Percentiles rank a stretch among this genome's conserved stretches.
Evolutionary conservation across 257 asterid species (phyloP).

Genomic region (Buddleja alternifolia): DNA sequence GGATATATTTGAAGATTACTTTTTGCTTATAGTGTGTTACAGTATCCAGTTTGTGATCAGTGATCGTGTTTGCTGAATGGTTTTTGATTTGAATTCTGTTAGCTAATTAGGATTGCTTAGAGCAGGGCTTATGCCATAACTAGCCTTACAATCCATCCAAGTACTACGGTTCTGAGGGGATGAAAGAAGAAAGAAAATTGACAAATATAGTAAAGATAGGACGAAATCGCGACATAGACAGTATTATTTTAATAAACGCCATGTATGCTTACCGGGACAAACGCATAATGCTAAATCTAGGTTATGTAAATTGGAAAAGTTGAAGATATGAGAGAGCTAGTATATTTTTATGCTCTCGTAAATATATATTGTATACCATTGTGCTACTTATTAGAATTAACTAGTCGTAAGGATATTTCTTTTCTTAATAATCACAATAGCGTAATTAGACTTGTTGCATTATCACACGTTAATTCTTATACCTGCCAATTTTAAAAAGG

Average conservation of each 20-base stretch:
- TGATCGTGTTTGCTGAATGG: neutral
- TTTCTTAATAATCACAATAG: neutral
- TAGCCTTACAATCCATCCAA: too few relatives aligned
- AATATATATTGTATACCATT: neutral
- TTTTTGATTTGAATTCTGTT: too few relatives aligned
- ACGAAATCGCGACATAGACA: neutral
- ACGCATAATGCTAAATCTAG: too few relatives aligned
- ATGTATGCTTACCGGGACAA: neutral
- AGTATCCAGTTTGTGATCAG: neutral
- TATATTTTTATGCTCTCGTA: neutral
- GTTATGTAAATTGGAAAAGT: neutral
- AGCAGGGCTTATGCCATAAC: too few relatives aligned
- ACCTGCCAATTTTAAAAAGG: too few relatives aligned
- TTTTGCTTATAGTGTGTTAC: conserved; percentile 1
- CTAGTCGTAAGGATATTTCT: neutral
- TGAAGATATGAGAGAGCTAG: neutral
- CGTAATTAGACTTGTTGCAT: neutral
- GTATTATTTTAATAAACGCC: neutral
- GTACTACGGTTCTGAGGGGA: neutral
- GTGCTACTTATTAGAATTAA: conserved; percentile 2
- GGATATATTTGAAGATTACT: neutral
- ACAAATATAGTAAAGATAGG: neutral
- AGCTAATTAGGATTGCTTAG: too few relatives aligned
- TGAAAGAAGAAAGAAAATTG: neutral
- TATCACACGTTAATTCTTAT: too few relatives aligned